Conservation (phyloP, 2,329 filamentous ascomycete species). For the Paecilomyces variotii region DNA sequence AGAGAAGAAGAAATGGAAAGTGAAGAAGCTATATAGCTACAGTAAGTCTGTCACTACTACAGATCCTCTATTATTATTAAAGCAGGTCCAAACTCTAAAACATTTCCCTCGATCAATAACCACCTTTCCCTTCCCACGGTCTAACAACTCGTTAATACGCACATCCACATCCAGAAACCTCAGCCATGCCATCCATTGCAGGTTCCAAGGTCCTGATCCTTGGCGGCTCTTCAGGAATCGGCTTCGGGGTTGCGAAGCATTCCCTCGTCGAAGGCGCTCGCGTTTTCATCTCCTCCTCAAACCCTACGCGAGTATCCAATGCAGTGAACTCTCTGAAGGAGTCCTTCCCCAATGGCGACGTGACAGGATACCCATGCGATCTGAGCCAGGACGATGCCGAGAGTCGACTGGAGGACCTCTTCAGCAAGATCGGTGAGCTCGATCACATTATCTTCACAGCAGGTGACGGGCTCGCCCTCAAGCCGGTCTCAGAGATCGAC, state of each 20-base stretch:
- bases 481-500: constrained; percentile 34
- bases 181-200: neutral
- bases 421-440: constrained; percentile 29
- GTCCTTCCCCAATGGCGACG: constrained; percentile 34
- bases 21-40: too few species aligned
- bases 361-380: constrained; percentile 41
- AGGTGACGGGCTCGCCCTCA: constrained; percentile 38
- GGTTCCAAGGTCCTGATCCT: constrained; percentile 44
- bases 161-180: neutral
- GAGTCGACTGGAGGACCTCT: constrained; percentile 39
- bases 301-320: constrained; percentile 38
- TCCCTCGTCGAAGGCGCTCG: constrained; percentile 46
- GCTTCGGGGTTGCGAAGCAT: constrained; percentile 53
- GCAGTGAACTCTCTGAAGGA: constrained; percentile 40
- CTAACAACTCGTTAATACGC: too few species aligned
- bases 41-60: too few species aligned
- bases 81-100: too few species aligned
- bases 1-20: too few species aligned
- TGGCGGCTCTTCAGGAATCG: constrained; percentile 57
- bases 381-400: constrained; percentile 42
- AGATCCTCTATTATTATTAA: too few species aligned
- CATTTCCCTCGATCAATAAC: too few species aligned
- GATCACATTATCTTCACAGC: constrained; percentile 55
- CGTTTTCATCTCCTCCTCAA: constrained; percentile 56
- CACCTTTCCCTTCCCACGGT: too few species aligned